Evolutionary conservation across 23 red algal genomes (phyloP).

Genomic region (Pyropia haitanensis): DNA sequence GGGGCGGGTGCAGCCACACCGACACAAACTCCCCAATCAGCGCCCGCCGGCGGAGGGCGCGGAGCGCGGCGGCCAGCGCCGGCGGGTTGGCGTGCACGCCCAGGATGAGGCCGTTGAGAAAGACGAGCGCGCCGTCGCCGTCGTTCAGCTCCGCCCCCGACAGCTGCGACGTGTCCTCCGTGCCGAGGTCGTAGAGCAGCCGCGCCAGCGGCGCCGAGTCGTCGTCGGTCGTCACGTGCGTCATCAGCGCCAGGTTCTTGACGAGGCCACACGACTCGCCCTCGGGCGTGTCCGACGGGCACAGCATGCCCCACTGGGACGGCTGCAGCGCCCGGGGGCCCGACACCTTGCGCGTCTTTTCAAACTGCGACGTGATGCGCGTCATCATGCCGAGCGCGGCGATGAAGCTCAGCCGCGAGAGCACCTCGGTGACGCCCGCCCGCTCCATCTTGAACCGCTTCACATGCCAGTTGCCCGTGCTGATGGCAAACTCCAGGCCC

Average conservation of each 20-base stretch:
- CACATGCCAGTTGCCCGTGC: conserved; percentile 90
- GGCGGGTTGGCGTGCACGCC: conserved; percentile 73
- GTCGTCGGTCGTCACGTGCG: conserved; percentile 87
- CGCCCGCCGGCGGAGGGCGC: conserved; percentile 48
- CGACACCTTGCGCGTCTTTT: conserved; percentile 96
- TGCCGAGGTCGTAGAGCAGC: conserved; percentile 78
- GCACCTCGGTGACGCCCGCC: conserved; percentile 87
- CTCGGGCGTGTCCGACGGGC: conserved; percentile 96
- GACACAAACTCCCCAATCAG: conserved; percentile 83
- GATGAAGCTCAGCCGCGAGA: conserved; percentile 84
- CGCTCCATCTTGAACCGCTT: conserved; percentile 95
- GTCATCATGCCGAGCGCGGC: conserved; percentile 98
- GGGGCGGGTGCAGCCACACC: conserved; percentile 57
- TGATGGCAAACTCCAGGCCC: conserved; percentile 81
- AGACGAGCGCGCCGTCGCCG: conserved; percentile 43
- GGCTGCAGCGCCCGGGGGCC: conserved; percentile 92
- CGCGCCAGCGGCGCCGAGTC: conserved; percentile 65
- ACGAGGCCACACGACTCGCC: conserved; percentile 97
- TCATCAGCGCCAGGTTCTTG: conserved; percentile 94
- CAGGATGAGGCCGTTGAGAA: conserved; percentile 84
- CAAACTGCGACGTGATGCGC: conserved; percentile 95
- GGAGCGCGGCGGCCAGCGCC: conserved; percentile 32
- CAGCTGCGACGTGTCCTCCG: conserved; percentile 28
- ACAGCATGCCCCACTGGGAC: conserved; percentile 96
- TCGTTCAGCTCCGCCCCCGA: conserved; percentile 54